These are phyloP conservation scores for Auricularia sp. DNA, from an alignment of 768 basidiomycete species.

Conservation along the genomic window DNA sequence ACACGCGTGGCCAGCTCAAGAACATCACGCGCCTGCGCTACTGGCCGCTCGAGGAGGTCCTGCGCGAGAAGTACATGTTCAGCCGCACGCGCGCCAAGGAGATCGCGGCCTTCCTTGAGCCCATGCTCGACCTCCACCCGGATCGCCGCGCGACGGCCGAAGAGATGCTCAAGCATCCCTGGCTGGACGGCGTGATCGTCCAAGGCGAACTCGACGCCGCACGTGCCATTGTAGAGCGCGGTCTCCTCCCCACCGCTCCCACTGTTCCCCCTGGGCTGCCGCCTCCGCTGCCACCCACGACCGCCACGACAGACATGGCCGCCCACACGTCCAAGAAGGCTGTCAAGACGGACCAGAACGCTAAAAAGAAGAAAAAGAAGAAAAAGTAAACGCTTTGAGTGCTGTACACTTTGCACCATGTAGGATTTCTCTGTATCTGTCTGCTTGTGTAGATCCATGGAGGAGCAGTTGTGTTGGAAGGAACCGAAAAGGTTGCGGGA, in stretches of 20 bases:
- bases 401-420: too few relatives aligned
- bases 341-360: too few relatives aligned
- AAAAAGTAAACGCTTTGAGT: too few relatives aligned
- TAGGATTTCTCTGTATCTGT: too few relatives aligned
- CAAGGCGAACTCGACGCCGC: neutral
- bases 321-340: too few relatives aligned
- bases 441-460: too few relatives aligned
- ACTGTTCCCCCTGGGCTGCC: too few relatives aligned
- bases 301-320: too few relatives aligned
- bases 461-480: too few relatives aligned
- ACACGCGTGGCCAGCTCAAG: conserved; percentile 45
- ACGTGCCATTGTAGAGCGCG: neutral
- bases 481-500: too few relatives aligned
- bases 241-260: neutral
- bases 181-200: neutral
- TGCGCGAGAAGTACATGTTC: conserved; percentile 1
- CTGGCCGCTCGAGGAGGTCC: conserved; percentile 1
- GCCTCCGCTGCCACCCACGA: too few relatives aligned
- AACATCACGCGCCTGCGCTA: neutral
- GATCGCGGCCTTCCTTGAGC: conserved; percentile 3
- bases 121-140: conserved; percentile 6
- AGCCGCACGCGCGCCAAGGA: neutral
- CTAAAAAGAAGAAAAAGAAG: too few relatives aligned
- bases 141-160: neutral
- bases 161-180: conserved; percentile 3